Evolutionary conservation across 2,329 filamentous ascomycete genomes (phyloP).

Genomic region (Dendryphion nanum): DNA sequence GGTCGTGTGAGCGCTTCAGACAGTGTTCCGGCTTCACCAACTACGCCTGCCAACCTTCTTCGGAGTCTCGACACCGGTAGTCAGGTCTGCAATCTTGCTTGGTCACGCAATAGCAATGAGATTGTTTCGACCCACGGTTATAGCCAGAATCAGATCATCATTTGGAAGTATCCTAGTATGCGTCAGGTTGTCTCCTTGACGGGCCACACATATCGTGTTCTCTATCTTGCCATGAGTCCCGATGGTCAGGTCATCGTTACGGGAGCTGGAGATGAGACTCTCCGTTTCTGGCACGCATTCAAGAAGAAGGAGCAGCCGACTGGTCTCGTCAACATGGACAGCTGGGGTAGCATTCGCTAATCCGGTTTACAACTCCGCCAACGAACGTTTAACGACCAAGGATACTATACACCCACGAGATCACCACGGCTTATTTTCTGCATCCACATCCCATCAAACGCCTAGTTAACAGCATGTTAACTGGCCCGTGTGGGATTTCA

Average conservation of each 20-base stretch:
- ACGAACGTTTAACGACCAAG: no score
- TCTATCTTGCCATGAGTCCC: conserved; percentile 96
- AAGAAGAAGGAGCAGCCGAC: conserved; percentile 71
- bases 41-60: conserved; percentile 45
- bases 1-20: conserved; percentile 30
- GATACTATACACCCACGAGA: no score
- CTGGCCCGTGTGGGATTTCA: no score
- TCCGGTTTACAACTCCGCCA: background rate
- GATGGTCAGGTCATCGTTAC: conserved; percentile 93
- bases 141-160: conserved; percentile 96
- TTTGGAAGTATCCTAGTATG: conserved; percentile 99
- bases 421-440: no score
- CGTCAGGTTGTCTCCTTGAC: conserved; percentile 93
- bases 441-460: no score
- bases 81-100: conserved; percentile 97
- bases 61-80: conserved; percentile 95
- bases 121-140: conserved; percentile 97
- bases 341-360: conserved; percentile 79
- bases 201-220: conserved; percentile 91
- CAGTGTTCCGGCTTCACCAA: conserved; percentile 30
- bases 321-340: conserved; percentile 59
- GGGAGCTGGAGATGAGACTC: conserved; percentile 91
- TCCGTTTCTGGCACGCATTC: conserved; percentile 97
- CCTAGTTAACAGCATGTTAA: no score
- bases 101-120: conserved; percentile 97